Conservation (phyloP, 2,329 filamentous ascomycete genomes). For the Graphilbum ipis-grandicollis region DNA sequence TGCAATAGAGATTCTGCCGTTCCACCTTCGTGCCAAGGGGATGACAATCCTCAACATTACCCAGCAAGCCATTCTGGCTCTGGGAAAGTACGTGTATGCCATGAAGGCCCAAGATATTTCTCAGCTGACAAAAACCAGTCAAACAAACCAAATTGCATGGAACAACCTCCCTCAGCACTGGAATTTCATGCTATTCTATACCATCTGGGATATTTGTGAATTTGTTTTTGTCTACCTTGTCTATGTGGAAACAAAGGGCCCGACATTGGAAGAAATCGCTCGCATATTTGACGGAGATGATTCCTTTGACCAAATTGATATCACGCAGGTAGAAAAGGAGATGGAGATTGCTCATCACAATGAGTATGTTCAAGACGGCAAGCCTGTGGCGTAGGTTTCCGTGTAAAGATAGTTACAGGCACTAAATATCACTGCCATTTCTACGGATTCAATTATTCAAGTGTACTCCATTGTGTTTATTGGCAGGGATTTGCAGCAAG, state of each 20-base stretch:
- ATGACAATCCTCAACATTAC: constrained; percentile 10
- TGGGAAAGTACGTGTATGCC: no score
- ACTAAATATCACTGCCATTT: no score
- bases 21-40: constrained; percentile 38
- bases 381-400: no score
- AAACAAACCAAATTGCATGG: constrained; percentile 49
- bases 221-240: constrained; percentile 47
- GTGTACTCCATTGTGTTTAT: no score
- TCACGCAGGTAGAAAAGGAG: constrained; percentile 39
- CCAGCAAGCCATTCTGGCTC: constrained; percentile 8
- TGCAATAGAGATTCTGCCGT: constrained; percentile 40
- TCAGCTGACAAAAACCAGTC: no score
- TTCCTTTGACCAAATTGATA: constrained; percentile 35
- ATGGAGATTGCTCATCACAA: constrained; percentile 11
- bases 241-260: constrained; percentile 53
- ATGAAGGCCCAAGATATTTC: no score
- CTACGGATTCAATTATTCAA: no score
- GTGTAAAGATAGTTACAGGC: no score
- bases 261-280: constrained; percentile 53
- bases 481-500: no score
- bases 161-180: constrained; percentile 39
- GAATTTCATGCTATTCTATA: constrained; percentile 51
- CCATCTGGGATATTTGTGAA: constrained; percentile 42
- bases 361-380: no score
- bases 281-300: constrained; percentile 53